Base-by-base conservation (phyloP, 2,329 filamentous ascomycete genomes). In the Apiospora malaysiana region DNA sequence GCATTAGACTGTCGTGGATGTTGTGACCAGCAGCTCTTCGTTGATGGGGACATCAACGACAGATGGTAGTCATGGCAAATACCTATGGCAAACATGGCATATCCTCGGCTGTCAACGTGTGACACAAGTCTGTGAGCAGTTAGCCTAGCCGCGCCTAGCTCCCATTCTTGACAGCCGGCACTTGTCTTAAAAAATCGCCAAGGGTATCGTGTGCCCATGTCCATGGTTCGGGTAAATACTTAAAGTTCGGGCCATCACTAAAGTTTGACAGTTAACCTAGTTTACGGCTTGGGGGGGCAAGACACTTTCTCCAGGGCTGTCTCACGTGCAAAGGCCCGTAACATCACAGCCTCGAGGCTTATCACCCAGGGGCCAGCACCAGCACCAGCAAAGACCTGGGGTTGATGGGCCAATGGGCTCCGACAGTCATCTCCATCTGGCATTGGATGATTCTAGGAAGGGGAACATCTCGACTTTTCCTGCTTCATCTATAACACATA, bases 201-300 rank as follows among this genome's bases (percentile, higher is more conserved):
- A 40, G n/a, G n/a, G n/a, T 23, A 12, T 27, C 27, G 16, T 21
- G 51, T 59, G n/a, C 23, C 10, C 23, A 23, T 4, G 9, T 14
- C n/a, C n/a, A 8, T 49, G n/a, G n/a, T 49, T 49, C 14, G 12
- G 47, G 47, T 14, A 37, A 59, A 32, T 16, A 37, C 51, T 59
- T 59, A 21, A 59, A 59, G 6, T 59, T 59, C 27, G 51, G 27
- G 56, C 2, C 27, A 63, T n/a, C 37, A 37, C 32, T 40, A 40
- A 63, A 10, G 56, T 63, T 63, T 63, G 56, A 37, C 56, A 63
- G 56, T 40, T 40, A 32, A 63, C 56, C 56, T 63, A 63, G 32
- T 59, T 37, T 16, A 59, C 51, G 51, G 25, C 12, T n/a, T 16
- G 27, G 32, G 56, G 27, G 56, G 27, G 18, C 18, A 47, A 6